Evolutionary conservation across 108 stramenopile species (phyloP).

Genomic region (Pseudonitzschia multistriata): DNA sequence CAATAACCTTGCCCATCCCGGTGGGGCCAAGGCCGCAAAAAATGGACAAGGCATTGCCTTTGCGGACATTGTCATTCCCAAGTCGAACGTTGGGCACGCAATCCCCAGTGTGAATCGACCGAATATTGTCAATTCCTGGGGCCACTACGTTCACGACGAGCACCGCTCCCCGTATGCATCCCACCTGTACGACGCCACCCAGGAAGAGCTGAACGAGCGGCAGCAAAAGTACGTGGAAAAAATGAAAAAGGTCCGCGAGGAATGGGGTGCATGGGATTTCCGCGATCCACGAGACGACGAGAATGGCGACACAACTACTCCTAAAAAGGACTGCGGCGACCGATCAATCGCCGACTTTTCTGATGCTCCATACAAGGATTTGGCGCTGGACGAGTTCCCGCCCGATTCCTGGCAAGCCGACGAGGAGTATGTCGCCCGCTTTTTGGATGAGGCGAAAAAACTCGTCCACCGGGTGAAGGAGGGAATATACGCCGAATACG

Average conservation of each 20-base stretch:
- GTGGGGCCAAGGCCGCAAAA: conserved; percentile 31
- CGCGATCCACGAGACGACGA: not conserved
- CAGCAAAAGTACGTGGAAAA: conserved; percentile 19
- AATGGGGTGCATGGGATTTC: conserved; percentile 30
- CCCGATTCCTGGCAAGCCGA: conserved; percentile 78
- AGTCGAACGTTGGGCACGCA: conserved; percentile 21
- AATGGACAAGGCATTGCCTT: conserved; percentile 15
- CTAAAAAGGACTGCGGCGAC: conserved; percentile 52
- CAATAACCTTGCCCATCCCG: conserved; percentile 32
- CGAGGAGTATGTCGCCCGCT: conserved; percentile 74
- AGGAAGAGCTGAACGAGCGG: conserved; percentile 30
- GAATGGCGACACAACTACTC: not conserved
- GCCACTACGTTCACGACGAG: conserved; percentile 41
- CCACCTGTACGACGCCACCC: conserved; percentile 24
- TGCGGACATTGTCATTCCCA: conserved; percentile 25
- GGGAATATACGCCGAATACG: conserved; percentile 71
- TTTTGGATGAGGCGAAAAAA: conserved; percentile 59
- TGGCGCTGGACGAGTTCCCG: conserved; percentile 63
- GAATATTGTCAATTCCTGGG: conserved; percentile 28
- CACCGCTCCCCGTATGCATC: conserved; percentile 30
- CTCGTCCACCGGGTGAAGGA: conserved; percentile 63
- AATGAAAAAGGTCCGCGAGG: conserved; percentile 30
- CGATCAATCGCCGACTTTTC: conserved; percentile 53
- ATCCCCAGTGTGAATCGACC: conserved; percentile 13
- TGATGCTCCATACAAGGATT: conserved; percentile 49